Percentiles rank a stretch among this genome's conserved stretches.
phyloP scores from a whole-genome alignment of 192 early-diverging fungal species.

The Podila epigama region DNA sequence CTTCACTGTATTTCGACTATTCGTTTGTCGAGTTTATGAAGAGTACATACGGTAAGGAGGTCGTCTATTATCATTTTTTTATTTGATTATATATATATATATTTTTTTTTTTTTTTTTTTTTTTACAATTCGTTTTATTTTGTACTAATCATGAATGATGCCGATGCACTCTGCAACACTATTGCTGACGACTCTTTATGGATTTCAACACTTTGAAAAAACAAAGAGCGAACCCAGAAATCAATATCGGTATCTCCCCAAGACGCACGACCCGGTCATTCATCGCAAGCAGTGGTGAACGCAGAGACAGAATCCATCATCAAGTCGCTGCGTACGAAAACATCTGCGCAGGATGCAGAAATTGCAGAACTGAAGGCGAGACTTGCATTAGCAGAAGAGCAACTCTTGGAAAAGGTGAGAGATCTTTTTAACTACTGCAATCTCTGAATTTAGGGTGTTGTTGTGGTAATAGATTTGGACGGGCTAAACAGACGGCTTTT shows the following conservation, averaged over 20 bases:
- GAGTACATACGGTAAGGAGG: conserved; percentile 71
- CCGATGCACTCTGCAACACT: too few relatives aligned
- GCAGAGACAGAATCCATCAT: conserved; percentile 43
- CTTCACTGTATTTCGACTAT: conserved; percentile 82
- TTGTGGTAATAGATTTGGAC: too few relatives aligned
- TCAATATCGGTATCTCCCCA: conserved; percentile 23
- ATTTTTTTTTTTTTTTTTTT: too few relatives aligned
- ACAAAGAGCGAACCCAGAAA: conserved; percentile 43
- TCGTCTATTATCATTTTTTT: conserved; percentile 32
- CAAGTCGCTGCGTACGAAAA: conserved; percentile 32
- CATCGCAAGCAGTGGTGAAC: not conserved
- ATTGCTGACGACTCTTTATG: too few relatives aligned
- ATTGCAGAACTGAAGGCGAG: conserved; percentile 18
- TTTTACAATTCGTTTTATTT: too few relatives aligned
- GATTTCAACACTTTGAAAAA: too few relatives aligned
- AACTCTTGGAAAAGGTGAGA: conserved; percentile 15
- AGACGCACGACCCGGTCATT: not conserved
- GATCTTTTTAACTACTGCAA: not conserved
- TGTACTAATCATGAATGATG: too few relatives aligned
- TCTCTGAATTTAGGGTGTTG: too few relatives aligned
- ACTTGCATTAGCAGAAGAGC: conserved; percentile 5
- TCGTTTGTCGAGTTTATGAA: conserved; percentile 89
- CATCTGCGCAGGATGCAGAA: conserved; percentile 19
- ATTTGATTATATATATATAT: not conserved
- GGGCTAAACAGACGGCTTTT: too few relatives aligned